A percentile compares a stretch with the other conserved stretches of the same genome.
Conservation (phyloP, 192 early-diverging fungal species). For the Thamnidium elegans region DNA sequence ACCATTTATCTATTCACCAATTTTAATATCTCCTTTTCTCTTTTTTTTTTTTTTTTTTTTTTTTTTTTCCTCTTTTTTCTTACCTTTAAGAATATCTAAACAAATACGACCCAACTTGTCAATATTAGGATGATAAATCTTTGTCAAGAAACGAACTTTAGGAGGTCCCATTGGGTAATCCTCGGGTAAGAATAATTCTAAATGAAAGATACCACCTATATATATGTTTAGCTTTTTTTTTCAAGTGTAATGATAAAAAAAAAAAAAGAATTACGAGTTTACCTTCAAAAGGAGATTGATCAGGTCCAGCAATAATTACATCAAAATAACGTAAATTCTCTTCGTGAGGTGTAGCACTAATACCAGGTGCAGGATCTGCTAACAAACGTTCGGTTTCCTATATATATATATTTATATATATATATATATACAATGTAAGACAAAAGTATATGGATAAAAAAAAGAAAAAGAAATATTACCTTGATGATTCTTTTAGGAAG, state of each 20-base stretch:
- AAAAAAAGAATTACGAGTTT: background rate
- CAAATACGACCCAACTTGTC: constrained; percentile 98
- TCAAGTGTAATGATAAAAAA: background rate
- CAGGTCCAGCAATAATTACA: constrained; percentile 88
- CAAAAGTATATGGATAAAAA: background rate
- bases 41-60: background rate
- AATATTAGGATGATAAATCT: constrained; percentile 99
- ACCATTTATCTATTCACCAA: constrained; percentile 92
- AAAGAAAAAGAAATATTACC: constrained; percentile 25
- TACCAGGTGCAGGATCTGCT: constrained; percentile 93
- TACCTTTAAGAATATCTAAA: constrained; percentile 96
- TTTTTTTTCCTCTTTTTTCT: background rate
- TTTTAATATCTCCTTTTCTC: too few relatives aligned
- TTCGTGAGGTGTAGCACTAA: constrained; percentile 83
- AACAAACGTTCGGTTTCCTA: constrained; percentile 96
- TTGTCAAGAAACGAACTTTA: constrained; percentile 96
- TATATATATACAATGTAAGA: too few relatives aligned
- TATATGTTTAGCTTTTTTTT: too few relatives aligned
- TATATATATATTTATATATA: too few relatives aligned
- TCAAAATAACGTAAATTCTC: constrained; percentile 98
- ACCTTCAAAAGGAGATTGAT: constrained; percentile 95
- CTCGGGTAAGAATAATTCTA: constrained; percentile 95
- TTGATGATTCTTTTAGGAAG: constrained; percentile 55
- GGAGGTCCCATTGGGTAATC: constrained; percentile 98
- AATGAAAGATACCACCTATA: constrained; percentile 87